A percentile compares a stretch with the other conserved stretches of the same genome.
Conservation (phyloP, 352 stramenopile species). For the Salisapilia sapeloensis region DNA sequence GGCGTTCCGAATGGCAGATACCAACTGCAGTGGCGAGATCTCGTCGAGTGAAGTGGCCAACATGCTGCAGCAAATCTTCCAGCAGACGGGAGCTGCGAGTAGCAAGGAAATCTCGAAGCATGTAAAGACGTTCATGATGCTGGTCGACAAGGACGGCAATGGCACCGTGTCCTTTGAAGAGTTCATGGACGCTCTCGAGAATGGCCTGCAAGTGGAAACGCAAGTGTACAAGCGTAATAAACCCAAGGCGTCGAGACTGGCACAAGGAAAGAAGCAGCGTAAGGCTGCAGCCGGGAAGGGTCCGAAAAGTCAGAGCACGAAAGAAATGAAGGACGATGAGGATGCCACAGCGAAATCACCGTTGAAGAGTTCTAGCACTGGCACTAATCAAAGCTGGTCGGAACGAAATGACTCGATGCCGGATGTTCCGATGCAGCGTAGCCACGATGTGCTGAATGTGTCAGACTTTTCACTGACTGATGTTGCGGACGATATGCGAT, state of each 20-base stretch:
- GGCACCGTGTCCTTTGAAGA: constrained; percentile 9
- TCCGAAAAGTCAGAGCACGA: too few species aligned
- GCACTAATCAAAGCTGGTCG: too few species aligned
- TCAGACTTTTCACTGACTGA: constrained; percentile 16
- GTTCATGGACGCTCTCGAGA: constrained; percentile 9
- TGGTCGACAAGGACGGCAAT: constrained; percentile 7
- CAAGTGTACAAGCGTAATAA: constrained; percentile 5
- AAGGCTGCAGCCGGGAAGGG: too few species aligned
- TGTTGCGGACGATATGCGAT: constrained; percentile 12
- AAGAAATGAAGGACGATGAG: too few species aligned
- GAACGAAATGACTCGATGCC: too few species aligned
- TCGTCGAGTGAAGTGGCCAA: constrained; percentile 6
- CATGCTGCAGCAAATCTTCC: constrained; percentile 8
- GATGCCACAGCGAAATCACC: too few species aligned
- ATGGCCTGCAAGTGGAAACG: constrained; percentile 7
- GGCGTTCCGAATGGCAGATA: constrained; percentile 7
- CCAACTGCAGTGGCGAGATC: constrained; percentile 8
- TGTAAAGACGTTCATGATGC: constrained; percentile 6
- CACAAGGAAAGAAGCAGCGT: too few species aligned
- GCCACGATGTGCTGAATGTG: constrained; percentile 34
- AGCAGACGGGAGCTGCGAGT: constrained; percentile 5
- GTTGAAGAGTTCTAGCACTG: too few species aligned
- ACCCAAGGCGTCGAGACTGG: too few species aligned
- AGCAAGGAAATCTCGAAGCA: constrained; percentile 5
- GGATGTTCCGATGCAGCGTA: constrained; percentile 52